Conservation (phyloP, 169 alveolate genomes). For the Theileria sp. region DNA sequence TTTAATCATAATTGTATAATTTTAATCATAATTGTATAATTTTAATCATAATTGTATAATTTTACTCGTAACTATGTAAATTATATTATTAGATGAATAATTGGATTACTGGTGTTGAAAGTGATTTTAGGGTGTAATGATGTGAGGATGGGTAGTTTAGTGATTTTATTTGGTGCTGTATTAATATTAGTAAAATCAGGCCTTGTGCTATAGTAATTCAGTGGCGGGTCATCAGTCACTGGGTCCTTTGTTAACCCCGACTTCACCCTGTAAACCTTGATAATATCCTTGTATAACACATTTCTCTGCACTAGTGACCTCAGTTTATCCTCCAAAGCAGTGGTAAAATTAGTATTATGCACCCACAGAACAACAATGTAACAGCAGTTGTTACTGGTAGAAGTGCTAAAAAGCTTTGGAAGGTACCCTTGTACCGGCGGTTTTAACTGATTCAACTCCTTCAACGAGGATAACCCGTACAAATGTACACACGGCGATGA, state of each 20-base stretch:
- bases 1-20: no score
- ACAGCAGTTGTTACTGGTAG: not conserved
- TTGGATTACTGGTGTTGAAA: not conserved
- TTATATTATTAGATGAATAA: not conserved
- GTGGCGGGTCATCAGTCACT: not conserved
- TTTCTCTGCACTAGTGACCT: not conserved
- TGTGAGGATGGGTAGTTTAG: not conserved
- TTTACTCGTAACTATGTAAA: no score
- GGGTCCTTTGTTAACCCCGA: not conserved
- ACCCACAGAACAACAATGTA: not conserved
- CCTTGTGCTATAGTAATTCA: not conserved
- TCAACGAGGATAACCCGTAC: not conserved
- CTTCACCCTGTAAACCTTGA: not conserved
- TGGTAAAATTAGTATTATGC: not conserved
- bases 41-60: no score
- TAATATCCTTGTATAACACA: not conserved
- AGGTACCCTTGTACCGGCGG: not conserved
- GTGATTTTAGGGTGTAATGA: not conserved
- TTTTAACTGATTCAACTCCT: not conserved
- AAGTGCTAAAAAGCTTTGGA: not conserved
- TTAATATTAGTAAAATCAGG: not conserved
- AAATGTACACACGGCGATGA: not conserved
- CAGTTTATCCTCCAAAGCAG: not conserved
- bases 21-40: no score
- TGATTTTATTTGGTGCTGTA: not conserved